A percentile compares a stretch with the other conserved stretches of the same genome.
Conservation (phyloP, 1,284 basidiomycete genomes). For the Sporisorium reilianum region DNA sequence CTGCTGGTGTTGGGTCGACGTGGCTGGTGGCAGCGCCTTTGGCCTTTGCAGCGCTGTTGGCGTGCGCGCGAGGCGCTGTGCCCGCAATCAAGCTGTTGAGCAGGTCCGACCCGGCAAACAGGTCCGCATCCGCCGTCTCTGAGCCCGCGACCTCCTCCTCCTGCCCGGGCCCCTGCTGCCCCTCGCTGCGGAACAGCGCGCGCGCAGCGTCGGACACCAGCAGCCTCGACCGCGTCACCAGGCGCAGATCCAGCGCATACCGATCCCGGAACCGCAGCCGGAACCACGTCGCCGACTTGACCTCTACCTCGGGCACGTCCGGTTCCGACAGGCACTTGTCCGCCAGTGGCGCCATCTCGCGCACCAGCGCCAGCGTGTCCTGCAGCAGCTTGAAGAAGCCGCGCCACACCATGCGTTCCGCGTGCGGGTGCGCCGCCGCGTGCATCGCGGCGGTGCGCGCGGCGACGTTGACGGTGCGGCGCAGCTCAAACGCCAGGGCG, state of each 20-base stretch:
- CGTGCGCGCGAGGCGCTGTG: not conserved
- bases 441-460: constrained; percentile 72
- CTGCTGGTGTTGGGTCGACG: not conserved
- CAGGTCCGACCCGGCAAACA: constrained; percentile 24
- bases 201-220: constrained; percentile 41
- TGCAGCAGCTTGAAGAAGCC: constrained; percentile 71
- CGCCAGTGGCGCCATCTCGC: constrained; percentile 77
- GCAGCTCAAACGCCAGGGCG: constrained; percentile 40
- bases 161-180: constrained; percentile 1
- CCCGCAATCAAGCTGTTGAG: constrained; percentile 22
- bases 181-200: constrained; percentile 38
- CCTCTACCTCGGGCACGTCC: constrained; percentile 74
- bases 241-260: constrained; percentile 82
- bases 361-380: constrained; percentile 79
- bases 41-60: not conserved
- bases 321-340: constrained; percentile 70
- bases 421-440: constrained; percentile 16
- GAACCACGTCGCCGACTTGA: constrained; percentile 84
- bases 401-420: constrained; percentile 42
- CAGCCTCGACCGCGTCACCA: constrained; percentile 75
- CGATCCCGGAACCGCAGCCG: constrained; percentile 78
- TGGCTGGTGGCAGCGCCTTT: not conserved
- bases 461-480: constrained; percentile 62
- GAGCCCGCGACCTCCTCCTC: not conserved
- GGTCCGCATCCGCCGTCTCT: not conserved